Evolutionary conservation across 768 basidiomycete genomes (phyloP).

Genomic region (Phanerochaete sordida): DNA sequence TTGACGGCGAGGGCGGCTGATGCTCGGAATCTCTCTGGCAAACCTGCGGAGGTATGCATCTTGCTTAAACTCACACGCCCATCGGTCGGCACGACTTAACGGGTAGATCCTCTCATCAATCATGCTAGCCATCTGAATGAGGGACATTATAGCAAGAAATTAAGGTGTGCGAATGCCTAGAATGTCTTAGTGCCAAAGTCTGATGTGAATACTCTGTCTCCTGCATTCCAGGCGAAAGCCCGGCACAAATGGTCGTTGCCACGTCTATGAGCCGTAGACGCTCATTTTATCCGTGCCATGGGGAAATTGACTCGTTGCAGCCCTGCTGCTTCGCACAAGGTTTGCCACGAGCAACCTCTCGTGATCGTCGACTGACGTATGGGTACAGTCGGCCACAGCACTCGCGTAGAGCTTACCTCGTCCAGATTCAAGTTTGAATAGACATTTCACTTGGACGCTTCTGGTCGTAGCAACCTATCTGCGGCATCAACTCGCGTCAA

Average conservation of each 20-base stretch:
- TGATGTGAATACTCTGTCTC: slow-evolving; percentile 1
- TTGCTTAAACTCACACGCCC: not conserved
- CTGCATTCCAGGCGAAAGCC: not conserved
- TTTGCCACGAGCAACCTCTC: not conserved
- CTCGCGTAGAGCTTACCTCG: not conserved
- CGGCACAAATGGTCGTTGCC: not conserved
- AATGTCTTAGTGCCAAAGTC: not conserved
- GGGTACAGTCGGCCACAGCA: not conserved
- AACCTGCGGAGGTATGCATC: slow-evolving; percentile 12
- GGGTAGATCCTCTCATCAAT: slow-evolving; percentile 1
- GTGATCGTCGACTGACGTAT: slow-evolving; percentile 1
- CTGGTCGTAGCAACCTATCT: not conserved
- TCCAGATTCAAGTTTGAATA: not conserved
- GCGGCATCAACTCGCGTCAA: not conserved
- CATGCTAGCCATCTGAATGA: not conserved
- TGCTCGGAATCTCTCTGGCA: slow-evolving; percentile 20
- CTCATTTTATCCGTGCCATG: slow-evolving; percentile 9
- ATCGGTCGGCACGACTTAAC: slow-evolving; percentile 1
- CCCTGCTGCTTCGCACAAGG: not conserved
- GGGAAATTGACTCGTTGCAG: slow-evolving; percentile 2
- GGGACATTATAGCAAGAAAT: not conserved
- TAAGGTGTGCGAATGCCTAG: slow-evolving; percentile 7
- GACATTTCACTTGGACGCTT: not conserved
- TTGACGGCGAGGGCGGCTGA: slow-evolving; percentile 13
- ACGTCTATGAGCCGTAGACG: not conserved